Evolutionary conservation across 257 asterid species (phyloP).

Genomic region (Rehmannia glutinosa): DNA sequence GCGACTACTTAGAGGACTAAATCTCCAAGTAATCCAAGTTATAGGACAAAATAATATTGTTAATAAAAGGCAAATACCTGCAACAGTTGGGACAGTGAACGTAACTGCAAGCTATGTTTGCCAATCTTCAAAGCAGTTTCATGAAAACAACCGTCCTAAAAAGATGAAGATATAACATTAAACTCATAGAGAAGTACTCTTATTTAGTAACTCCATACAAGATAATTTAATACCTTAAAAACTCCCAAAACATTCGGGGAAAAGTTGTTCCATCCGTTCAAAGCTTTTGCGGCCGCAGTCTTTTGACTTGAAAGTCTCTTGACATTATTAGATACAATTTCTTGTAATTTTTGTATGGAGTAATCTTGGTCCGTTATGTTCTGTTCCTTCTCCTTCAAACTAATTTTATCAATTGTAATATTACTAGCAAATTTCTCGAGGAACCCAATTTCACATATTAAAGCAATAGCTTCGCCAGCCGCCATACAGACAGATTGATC

Average conservation of each 20-base stretch:
- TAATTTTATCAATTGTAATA: background rate
- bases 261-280: conserved; percentile 22
- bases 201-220: background rate
- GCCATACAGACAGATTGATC: conserved; percentile 18
- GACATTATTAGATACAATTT: conserved; percentile 18
- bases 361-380: background rate
- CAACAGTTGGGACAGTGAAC: conserved; percentile 23
- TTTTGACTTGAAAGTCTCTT: conserved; percentile 7
- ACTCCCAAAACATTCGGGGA: conserved; percentile 18
- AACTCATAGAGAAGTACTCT: background rate
- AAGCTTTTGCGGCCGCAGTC: conserved; percentile 7
- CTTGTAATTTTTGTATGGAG: conserved; percentile 19
- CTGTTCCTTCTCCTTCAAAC: conserved; percentile 15
- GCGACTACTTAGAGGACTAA: too few species aligned
- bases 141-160: conserved; percentile 21
- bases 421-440: conserved; percentile 17
- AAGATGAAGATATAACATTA: background rate
- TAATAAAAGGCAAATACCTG: too few species aligned
- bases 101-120: conserved; percentile 19
- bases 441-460: conserved; percentile 27
- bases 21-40: too few species aligned
- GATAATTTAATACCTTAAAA: conserved; percentile 11
- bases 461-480: conserved; percentile 34
- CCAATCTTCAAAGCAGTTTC: conserved; percentile 27
- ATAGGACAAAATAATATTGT: too few species aligned